Conservation (phyloP, 2,329 filamentous ascomycete species). For the Penicillium palitans region DNA sequence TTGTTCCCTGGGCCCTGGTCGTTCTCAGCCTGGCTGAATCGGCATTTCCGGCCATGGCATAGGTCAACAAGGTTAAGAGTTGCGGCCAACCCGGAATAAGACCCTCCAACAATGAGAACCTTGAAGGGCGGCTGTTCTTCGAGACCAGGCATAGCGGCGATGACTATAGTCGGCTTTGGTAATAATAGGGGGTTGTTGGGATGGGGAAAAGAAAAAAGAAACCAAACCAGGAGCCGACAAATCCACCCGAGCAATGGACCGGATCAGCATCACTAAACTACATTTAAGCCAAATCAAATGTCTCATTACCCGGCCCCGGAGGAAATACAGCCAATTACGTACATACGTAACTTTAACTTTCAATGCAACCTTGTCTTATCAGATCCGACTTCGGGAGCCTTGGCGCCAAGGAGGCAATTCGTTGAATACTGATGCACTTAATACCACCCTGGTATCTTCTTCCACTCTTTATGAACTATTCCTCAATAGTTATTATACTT, state of each 20-base stretch:
- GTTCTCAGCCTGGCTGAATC: slow-evolving; percentile 23
- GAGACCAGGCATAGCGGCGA: slow-evolving; percentile 14
- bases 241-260: background rate
- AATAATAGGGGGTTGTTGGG: background rate
- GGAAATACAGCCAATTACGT: background rate
- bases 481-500: background rate
- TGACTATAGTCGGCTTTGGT: background rate
- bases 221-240: background rate
- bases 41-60: slow-evolving; percentile 49
- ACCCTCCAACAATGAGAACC: slow-evolving; percentile 69
- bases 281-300: background rate
- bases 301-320: background rate
- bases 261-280: background rate
- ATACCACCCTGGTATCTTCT: background rate
- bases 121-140: slow-evolving; percentile 39
- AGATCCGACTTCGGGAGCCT: slow-evolving; percentile 10
- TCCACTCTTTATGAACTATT: background rate
- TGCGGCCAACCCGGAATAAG: slow-evolving; percentile 67
- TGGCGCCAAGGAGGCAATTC: background rate
- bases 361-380: slow-evolving; percentile 4
- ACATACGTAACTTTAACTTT: background rate
- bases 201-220: background rate
- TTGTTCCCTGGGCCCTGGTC: slow-evolving; percentile 51
- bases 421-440: background rate
- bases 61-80: slow-evolving; percentile 68